These are phyloP conservation scores for Calonectria pauciramosa DNA, from an alignment of 2,329 filamentous ascomycete genomes.

Conservation along the genomic window DNA sequence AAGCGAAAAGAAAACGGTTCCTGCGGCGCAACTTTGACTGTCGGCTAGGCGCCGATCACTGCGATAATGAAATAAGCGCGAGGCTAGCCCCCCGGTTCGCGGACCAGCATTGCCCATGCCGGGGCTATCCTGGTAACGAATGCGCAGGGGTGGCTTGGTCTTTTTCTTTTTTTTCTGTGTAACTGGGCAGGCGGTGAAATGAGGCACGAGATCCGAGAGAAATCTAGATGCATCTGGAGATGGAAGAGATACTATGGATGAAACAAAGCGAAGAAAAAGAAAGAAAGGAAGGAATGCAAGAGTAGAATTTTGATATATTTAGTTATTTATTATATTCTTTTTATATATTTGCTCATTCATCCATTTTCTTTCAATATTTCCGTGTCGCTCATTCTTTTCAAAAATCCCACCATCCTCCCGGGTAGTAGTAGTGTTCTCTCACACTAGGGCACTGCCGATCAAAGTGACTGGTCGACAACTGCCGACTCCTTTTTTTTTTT, in stretches of 20 bases:
- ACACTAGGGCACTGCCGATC: not conserved
- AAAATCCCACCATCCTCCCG: not conserved
- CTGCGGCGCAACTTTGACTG: not conserved
- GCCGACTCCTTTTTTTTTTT: not conserved
- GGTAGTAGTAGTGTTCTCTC: not conserved
- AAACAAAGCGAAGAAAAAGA: not conserved
- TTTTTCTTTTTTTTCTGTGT: too few species aligned
- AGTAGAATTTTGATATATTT: not conserved
- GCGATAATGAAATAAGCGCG: slow-evolving; percentile 10
- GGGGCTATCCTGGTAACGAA: too few species aligned
- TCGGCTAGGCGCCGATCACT: not conserved
- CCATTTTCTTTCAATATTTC: not conserved
- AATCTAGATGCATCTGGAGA: not conserved
- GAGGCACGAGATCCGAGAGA: not conserved
- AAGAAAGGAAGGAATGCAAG: not conserved
- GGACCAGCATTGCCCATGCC: not conserved
- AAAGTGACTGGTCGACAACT: not conserved
- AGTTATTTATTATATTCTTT: not conserved
- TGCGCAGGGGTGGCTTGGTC: too few species aligned
- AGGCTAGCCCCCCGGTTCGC: not conserved
- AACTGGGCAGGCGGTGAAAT: not conserved
- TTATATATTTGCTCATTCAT: not conserved
- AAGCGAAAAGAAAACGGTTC: not conserved
- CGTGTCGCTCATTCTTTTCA: not conserved
- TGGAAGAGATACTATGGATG: not conserved